Conservation (phyloP, 768 basidiomycete genomes). For the Hemileccinum impolitum region DNA sequence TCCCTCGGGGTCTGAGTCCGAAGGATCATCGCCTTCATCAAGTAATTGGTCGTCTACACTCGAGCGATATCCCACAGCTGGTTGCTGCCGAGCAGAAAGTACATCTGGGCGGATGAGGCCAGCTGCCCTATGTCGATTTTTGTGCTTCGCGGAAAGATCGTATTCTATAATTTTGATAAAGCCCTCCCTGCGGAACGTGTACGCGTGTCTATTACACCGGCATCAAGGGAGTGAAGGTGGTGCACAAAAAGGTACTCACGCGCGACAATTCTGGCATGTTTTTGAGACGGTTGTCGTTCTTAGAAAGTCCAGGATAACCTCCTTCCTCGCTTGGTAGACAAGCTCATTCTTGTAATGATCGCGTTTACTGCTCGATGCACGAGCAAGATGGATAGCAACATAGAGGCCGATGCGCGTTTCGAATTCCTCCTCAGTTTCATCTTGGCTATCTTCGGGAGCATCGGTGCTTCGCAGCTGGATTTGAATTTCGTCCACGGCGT, state of each 20-base stretch:
- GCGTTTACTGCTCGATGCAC: conserved; percentile 53
- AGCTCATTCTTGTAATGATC: conserved; percentile 87
- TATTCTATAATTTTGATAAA: conserved; percentile 94
- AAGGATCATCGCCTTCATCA: conserved; percentile 47
- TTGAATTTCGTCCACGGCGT: conserved; percentile 67
- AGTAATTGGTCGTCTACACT: conserved; percentile 26
- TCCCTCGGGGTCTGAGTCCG: conserved; percentile 47
- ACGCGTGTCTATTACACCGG: conserved; percentile 52
- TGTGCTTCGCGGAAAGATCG: conserved; percentile 80
- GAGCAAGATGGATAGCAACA: conserved; percentile 49
- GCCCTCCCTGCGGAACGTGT: conserved; percentile 92
- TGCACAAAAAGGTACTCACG: conserved; percentile 50
- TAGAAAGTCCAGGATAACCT: conserved; percentile 77
- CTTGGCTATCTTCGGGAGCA: conserved; percentile 39
- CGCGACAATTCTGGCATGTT: conserved; percentile 83
- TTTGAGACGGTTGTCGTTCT: conserved; percentile 59
- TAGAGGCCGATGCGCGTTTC: conserved; percentile 62
- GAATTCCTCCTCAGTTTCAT: conserved; percentile 62
- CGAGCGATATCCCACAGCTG: conserved; percentile 22
- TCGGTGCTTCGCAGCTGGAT: conserved; percentile 35
- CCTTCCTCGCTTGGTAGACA: conserved; percentile 85
- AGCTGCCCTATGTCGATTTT: conserved; percentile 49
- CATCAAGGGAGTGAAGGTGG: conserved; percentile 4
- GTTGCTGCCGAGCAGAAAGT: conserved; percentile 45
- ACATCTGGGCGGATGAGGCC: conserved; percentile 74